Percentiles rank a stretch among this genome's conserved stretches.
phyloP scores from a whole-genome alignment of 441 rosid genomes.

The Sinapis alba region DNA sequence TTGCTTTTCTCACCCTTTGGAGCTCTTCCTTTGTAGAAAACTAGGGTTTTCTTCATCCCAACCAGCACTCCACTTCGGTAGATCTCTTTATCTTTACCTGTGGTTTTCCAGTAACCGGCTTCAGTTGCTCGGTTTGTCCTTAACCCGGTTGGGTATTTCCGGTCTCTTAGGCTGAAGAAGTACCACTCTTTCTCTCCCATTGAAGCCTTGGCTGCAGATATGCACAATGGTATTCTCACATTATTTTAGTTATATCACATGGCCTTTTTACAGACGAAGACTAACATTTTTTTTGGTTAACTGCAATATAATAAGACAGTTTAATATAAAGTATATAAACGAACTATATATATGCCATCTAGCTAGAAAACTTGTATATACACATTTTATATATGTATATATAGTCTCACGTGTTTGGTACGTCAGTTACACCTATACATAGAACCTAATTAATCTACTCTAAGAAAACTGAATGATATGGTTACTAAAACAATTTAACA shows the following conservation, averaged over 20 bases:
- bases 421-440: slow-evolving; percentile 29
- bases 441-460: slow-evolving; percentile 1
- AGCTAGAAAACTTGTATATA: background rate
- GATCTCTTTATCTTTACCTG: slow-evolving; percentile 77
- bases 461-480: background rate
- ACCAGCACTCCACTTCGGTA: slow-evolving; percentile 51
- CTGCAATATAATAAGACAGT: slow-evolving; percentile 1
- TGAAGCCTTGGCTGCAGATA: slow-evolving; percentile 58
- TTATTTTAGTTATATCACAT: slow-evolving; percentile 1
- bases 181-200: slow-evolving; percentile 90
- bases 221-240: background rate
- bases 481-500: background rate
- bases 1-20: slow-evolving; percentile 81
- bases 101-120: slow-evolving; percentile 82
- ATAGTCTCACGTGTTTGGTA: slow-evolving; percentile 36
- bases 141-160: slow-evolving; percentile 79
- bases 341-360: slow-evolving; percentile 9
- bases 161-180: slow-evolving; percentile 65
- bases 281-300: background rate
- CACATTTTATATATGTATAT: background rate
- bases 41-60: slow-evolving; percentile 86
- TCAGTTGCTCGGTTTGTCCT: slow-evolving; percentile 79
- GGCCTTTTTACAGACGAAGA: slow-evolving; percentile 1
- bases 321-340: background rate
- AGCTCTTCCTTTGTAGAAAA: slow-evolving; percentile 76